phyloP scores from a whole-genome alignment of 1,139 yeast species.

The Nakaseomyces uthaithaninus region DNA sequence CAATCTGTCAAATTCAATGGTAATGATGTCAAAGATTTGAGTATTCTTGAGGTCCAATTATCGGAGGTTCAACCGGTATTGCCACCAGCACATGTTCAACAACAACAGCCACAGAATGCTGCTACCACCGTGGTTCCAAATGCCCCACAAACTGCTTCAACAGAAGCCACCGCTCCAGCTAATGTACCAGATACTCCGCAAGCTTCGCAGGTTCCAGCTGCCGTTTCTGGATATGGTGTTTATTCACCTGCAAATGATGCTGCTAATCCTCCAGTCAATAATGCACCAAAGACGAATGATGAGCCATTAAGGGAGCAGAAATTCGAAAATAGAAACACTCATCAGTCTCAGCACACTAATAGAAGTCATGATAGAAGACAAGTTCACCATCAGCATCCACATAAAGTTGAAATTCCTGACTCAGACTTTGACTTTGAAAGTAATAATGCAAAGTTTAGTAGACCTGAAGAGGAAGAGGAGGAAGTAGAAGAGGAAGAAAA shows the following conservation, averaged over 20 bases:
- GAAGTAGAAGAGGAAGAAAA: constrained; percentile 9
- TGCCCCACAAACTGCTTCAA: constrained; percentile 1
- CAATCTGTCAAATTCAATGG: constrained; percentile 86
- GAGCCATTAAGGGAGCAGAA: background rate
- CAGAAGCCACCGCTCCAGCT: constrained; percentile 1
- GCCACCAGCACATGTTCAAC: constrained; percentile 19
- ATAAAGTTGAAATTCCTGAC: constrained; percentile 32
- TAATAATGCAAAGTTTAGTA: constrained; percentile 54
- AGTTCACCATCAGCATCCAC: constrained; percentile 9
- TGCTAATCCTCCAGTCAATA: constrained; percentile 1
- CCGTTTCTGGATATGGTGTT: constrained; percentile 32
- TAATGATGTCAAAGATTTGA: constrained; percentile 82
- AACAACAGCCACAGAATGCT: constrained; percentile 4
- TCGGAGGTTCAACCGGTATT: constrained; percentile 31
- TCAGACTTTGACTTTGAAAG: constrained; percentile 59
- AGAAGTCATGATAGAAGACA: constrained; percentile 1
- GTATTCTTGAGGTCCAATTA: constrained; percentile 55
- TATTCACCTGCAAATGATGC: constrained; percentile 24
- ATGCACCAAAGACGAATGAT: constrained; percentile 1
- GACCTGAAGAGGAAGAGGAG: constrained; percentile 20
- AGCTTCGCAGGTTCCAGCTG: constrained; percentile 26
- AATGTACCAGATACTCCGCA: background rate
- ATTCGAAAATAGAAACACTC: background rate
- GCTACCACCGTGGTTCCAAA: constrained; percentile 5
- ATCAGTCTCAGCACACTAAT: background rate